Evolutionary conservation across 768 basidiomycete genomes (phyloP).

Genomic region (Podaxis sp.): DNA sequence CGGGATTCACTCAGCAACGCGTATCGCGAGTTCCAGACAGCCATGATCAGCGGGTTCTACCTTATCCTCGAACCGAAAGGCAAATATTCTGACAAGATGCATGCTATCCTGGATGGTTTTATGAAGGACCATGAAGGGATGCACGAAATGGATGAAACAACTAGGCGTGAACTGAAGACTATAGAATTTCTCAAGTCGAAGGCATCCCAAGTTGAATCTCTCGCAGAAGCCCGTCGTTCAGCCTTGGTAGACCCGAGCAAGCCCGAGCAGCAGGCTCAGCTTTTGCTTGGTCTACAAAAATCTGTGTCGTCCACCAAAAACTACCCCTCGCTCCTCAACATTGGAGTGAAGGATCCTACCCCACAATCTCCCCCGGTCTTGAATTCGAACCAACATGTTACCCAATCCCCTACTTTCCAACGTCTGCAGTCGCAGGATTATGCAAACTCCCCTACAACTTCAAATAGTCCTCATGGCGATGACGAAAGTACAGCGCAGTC

Average conservation of each 20-base stretch:
- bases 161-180: conserved; percentile 77
- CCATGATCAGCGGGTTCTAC: conserved; percentile 88
- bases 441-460: conserved; percentile 56
- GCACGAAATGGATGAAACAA: conserved; percentile 79
- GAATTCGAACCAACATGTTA: conserved; percentile 24
- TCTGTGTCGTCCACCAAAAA: conserved; percentile 29
- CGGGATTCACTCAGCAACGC: conserved; percentile 75
- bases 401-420: conserved; percentile 56
- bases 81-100: conserved; percentile 67
- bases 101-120: conserved; percentile 76
- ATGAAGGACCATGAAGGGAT: conserved; percentile 63
- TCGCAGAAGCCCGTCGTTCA: conserved; percentile 26
- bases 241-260: conserved; percentile 26
- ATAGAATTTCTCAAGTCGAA: conserved; percentile 79
- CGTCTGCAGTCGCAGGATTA: conserved; percentile 60
- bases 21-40: conserved; percentile 85
- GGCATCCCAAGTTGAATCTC: conserved; percentile 50
- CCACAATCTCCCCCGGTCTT: conserved; percentile 29
- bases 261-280: conserved; percentile 48
- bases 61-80: conserved; percentile 78
- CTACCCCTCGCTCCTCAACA: conserved; percentile 26
- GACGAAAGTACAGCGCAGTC: conserved; percentile 77
- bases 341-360: conserved; percentile 19
- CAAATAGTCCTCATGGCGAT: conserved; percentile 71
- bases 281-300: conserved; percentile 48